Percentiles rank a stretch among this genome's conserved stretches.
phyloP scores from a whole-genome alignment of 2,329 filamentous ascomycete genomes.

The Diaporthe ilicicola region DNA sequence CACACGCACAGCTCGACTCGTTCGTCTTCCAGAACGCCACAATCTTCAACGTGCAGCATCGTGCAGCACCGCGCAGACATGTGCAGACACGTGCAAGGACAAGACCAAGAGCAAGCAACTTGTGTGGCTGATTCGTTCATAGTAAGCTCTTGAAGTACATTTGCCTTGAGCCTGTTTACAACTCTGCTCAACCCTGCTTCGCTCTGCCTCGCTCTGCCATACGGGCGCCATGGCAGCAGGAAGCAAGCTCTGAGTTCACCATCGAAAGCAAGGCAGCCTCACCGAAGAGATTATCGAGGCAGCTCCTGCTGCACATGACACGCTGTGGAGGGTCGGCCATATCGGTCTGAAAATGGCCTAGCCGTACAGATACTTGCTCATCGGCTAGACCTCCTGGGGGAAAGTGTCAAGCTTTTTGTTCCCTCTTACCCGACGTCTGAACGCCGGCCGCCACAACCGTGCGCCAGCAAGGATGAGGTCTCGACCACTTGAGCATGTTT shows the following conservation, averaged over 20 bases:
- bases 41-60: background rate
- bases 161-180: background rate
- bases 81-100: background rate
- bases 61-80: too few relatives aligned
- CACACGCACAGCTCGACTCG: background rate
- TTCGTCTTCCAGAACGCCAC: background rate
- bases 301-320: background rate
- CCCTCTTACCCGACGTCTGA: background rate
- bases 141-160: background rate
- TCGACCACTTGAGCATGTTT: slow-evolving; percentile 29
- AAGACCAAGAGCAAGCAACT: background rate
- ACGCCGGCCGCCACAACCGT: slow-evolving; percentile 19
- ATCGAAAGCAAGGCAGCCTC: background rate
- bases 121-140: background rate
- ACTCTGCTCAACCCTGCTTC: background rate
- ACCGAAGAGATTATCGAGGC: background rate
- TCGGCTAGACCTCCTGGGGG: slow-evolving; percentile 8
- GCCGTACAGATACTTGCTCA: slow-evolving; percentile 31
- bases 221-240: background rate
- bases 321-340: background rate
- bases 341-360: background rate
- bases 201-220: too few relatives aligned
- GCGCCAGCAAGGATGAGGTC: slow-evolving; percentile 21
- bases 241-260: background rate
- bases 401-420: slow-evolving; percentile 22